phyloP scores from a whole-genome alignment of 2,329 filamentous ascomycete species.

The Aureobasidium leucospermi region DNA sequence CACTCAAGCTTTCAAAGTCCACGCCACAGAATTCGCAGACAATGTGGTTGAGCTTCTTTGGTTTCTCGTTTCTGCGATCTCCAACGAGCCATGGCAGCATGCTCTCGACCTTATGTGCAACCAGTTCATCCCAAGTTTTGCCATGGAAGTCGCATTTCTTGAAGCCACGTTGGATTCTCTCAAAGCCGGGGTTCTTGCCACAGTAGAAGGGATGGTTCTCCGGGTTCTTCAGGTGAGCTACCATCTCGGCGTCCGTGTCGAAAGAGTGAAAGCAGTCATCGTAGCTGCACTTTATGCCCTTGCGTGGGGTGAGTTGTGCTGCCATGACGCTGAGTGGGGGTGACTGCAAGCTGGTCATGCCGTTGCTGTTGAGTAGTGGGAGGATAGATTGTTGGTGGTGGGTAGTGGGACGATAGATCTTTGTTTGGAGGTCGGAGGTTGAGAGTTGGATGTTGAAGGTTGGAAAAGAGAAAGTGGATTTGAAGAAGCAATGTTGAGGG shows the following conservation, averaged over 20 bases:
- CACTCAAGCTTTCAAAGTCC: slow-evolving; percentile 48
- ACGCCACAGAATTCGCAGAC: slow-evolving; percentile 50
- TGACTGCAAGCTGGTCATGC: background rate
- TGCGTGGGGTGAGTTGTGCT: slow-evolving; percentile 21
- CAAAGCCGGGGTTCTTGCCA: slow-evolving; percentile 34
- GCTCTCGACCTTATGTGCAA: slow-evolving; percentile 27
- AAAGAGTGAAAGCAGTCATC: slow-evolving; percentile 43
- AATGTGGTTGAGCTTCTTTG: slow-evolving; percentile 33
- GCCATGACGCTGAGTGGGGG: slow-evolving; percentile 17
- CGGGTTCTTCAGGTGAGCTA: slow-evolving; percentile 42
- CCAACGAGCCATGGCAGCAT: slow-evolving; percentile 25
- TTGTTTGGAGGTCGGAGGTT: background rate
- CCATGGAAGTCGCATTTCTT: slow-evolving; percentile 34
- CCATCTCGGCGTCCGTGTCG: slow-evolving; percentile 38
- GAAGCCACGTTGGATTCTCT: slow-evolving; percentile 25
- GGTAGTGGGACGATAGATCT: background rate
- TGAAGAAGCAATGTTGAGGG: background rate
- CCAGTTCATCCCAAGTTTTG: slow-evolving; percentile 25
- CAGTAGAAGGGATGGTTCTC: slow-evolving; percentile 39
- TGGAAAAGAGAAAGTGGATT: background rate
- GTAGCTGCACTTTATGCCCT: slow-evolving; percentile 33
- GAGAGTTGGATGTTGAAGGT: background rate
- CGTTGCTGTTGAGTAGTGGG: background rate
- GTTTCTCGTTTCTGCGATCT: slow-evolving; percentile 17
- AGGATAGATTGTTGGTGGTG: background rate